Conservation (phyloP, 306 rosid species). For the Sesbania bispinosa region DNA sequence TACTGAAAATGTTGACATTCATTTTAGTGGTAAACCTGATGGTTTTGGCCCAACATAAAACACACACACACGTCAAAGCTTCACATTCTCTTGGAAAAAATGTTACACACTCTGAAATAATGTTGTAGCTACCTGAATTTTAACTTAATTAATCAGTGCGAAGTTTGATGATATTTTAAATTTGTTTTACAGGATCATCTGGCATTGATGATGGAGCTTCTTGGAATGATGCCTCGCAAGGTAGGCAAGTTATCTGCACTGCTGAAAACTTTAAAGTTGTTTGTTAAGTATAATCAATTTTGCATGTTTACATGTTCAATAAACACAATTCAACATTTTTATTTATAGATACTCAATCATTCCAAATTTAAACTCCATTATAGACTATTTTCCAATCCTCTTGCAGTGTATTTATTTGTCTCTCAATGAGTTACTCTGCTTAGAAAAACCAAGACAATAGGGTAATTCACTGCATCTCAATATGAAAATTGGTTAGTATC, state of each 20-base stretch:
- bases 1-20: background rate
- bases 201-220: slow-evolving; percentile 36
- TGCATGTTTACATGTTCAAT: background rate
- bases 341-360: background rate
- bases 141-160: background rate
- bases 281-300: background rate
- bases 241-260: slow-evolving; percentile 4
- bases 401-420: background rate
- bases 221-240: no score
- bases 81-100: background rate
- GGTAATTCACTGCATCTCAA: slow-evolving; percentile 8
- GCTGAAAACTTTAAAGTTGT: background rate
- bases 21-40: background rate
- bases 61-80: background rate
- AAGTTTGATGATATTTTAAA: background rate
- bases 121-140: background rate
- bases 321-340: background rate
- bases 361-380: background rate
- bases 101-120: background rate
- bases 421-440: background rate
- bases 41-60: no score
- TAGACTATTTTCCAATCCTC: background rate
- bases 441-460: background rate
- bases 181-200: slow-evolving; percentile 26
- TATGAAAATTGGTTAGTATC: slow-evolving; percentile 1